Evolutionary conservation across 139 green algal species (phyloP).

Genomic region (Eudorina sp.): DNA sequence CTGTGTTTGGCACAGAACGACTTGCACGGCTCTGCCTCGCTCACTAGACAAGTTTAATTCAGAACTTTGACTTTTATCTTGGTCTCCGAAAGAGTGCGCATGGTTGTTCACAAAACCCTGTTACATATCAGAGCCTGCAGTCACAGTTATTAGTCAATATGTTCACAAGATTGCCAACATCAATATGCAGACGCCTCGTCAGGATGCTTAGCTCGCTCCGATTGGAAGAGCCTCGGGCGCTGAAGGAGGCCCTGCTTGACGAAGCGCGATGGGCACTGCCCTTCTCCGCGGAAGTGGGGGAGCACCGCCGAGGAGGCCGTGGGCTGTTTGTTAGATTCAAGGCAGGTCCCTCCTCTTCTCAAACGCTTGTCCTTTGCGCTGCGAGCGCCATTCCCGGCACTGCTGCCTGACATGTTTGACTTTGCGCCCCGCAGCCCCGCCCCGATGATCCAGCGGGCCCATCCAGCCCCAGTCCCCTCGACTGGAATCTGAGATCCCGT

Average conservation of each 20-base stretch:
- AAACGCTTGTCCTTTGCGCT: neutral
- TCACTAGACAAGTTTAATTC: neutral
- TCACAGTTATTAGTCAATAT: no score
- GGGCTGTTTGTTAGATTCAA: conserved; percentile 28
- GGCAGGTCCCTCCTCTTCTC: neutral
- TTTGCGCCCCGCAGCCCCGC: neutral
- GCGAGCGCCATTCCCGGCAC: neutral
- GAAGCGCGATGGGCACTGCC: conserved; percentile 7
- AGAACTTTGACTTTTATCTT: neutral
- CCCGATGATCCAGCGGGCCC: neutral
- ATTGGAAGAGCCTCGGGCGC: neutral
- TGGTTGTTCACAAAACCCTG: neutral
- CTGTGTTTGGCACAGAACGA: neutral
- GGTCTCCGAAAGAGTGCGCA: neutral
- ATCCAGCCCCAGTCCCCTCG: neutral
- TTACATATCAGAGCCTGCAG: no score
- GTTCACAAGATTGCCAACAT: neutral
- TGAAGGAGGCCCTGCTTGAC: neutral
- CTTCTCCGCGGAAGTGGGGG: conserved; percentile 40
- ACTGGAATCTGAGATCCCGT: neutral
- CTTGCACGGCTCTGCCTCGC: neutral
- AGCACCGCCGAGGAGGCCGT: conserved; percentile 7
- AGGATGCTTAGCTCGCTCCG: conserved; percentile 3
- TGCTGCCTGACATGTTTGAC: neutral
- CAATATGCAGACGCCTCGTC: neutral